Evolutionary conservation across 805 yeast species (phyloP).

Genomic region (Candida arabinofermentans): DNA sequence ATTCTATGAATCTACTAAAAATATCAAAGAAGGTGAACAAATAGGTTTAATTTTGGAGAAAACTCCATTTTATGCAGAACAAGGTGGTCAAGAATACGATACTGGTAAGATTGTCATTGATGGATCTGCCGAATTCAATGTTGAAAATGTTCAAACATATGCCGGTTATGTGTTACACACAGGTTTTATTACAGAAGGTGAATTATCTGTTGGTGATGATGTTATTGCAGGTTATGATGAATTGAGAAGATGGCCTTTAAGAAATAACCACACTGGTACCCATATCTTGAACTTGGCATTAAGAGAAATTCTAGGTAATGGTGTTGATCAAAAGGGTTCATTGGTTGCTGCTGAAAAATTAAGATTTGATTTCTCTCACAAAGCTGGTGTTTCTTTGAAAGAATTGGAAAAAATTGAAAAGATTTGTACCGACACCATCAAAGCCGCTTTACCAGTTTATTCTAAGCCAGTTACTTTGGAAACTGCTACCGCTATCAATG

Average conservation of each 20-base stretch:
- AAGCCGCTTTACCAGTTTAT: conserved; percentile 66
- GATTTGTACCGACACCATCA: conserved; percentile 68
- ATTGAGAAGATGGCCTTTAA: conserved; percentile 91
- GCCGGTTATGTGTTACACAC: conserved; percentile 96
- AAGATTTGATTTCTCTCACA: conserved; percentile 94
- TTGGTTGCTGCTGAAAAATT: conserved; percentile 92
- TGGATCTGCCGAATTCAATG: conserved; percentile 82
- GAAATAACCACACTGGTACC: conserved; percentile 98
- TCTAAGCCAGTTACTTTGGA: conserved; percentile 78
- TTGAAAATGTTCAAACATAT: conserved; percentile 85
- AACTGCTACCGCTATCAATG: conserved; percentile 68
- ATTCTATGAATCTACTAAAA: conserved; percentile 47
- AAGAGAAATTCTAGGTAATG: conserved; percentile 80
- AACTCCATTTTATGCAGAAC: conserved; percentile 96
- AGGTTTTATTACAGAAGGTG: conserved; percentile 78
- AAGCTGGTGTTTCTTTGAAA: conserved; percentile 68
- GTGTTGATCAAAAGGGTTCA: conserved; percentile 94
- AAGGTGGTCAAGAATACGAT: conserved; percentile 98
- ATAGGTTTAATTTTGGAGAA: conserved; percentile 81
- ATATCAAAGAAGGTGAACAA: conserved; percentile 40
- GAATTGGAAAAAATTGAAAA: conserved; percentile 76
- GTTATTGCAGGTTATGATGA: conserved; percentile 89
- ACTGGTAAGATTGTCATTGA: conserved; percentile 90
- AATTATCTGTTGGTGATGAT: conserved; percentile 58
- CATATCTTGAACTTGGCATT: conserved; percentile 89